Evolutionary conservation across 495 filamentous ascomycete species (phyloP), one percentile per base, ranked within the genome.

Genomic region (Terfezia boudieri): DNA sequence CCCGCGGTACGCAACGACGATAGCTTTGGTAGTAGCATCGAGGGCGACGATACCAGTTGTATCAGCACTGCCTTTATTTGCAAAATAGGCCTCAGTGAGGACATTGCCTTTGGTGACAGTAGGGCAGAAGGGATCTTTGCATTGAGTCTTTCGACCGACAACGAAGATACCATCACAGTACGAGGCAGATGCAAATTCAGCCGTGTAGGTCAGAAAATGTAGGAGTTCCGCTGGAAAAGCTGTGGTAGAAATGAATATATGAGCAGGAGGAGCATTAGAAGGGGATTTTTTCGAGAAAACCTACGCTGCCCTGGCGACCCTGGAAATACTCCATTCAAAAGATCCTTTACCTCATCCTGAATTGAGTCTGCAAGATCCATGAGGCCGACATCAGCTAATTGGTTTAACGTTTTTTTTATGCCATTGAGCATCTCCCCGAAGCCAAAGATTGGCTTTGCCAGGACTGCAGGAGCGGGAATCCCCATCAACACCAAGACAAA

Each of bases 1-100:
- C 56, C 86, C 86, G 35, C 80, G 76, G 70, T 86, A 81, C 14
- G 80, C 73, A 46, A 86, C 66, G 36, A 88, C 73, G 49, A 88
- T 79, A 12, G 76, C 58, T 20, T 70, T 56, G 59, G 76, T 78
- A 32, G 74, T 78, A 22, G 66, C 62, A 66, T 90, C 86, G 20
- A 71, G 67, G 11, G 78, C 79, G n/a, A 87, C 65, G 60, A 79
- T 83, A 37, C 86, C 86, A 11, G 78, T 72, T 12, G 75, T 74
- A 57, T 84, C 81, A 8, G 80, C 76, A 8, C 68, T 49, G 37
- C 70, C 76, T 83, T 14, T 53, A 43, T 70, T 67, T 55, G 79
- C 71, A 55, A 84, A 84, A 59, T 77, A 74, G 37, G 68, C 64
- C 1, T 75, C 66, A 1, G 77, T 78, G 9, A 64, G 71, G 8